Evolutionary conservation across 441 rosid genomes (phyloP), one percentile per base, ranked within the genome.

Genomic region (Syzygium syzygioides): DNA sequence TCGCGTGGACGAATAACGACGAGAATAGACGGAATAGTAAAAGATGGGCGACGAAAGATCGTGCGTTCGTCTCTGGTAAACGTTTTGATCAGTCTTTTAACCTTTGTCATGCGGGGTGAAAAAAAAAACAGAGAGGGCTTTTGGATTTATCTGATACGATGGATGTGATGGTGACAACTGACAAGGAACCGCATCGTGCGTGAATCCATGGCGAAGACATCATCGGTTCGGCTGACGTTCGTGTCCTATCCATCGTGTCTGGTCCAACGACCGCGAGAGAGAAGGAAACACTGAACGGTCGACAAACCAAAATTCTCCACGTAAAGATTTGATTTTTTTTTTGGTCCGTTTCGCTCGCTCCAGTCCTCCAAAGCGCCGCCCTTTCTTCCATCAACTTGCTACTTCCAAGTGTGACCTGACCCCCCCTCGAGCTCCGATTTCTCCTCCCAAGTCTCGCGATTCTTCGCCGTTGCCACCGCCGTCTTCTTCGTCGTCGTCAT

Each of bases 401-500:
- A 60, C 32, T 60, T 64, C 41, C 76, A 15, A 15, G 18, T 57
- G 6, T 30, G 23, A 11, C 83, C 5, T 13, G 3, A 25, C 50
- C 20, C 80, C 50, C 50, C 28, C 28, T 71, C 0, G 50, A 41
- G 80, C 52, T 37, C n/a, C n/a, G 50, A 5, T 19, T 34, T 71
- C 48, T 68, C 30, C 34, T 14, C 25, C 6, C 62, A 57, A 57
- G 2, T 57, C 62, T 59, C 64, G 66, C 66, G 66, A 60, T 12
- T 28, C 30, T 13, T 60, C 76, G 34, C 32, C 41, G 3, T 7
- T 11, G 19, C 34, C 48, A 13, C 26, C 79, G 80, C 12, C 80
- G 50, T 41, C 45, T 41, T 19, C 86, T 93, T 96, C 8, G 20
- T 6, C 55, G 6, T 62, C 86, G 28, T 55, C 87, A 95, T 97